Evolutionary conservation across 441 rosid genomes (phyloP).

Genomic region (Populus hybrid): DNA sequence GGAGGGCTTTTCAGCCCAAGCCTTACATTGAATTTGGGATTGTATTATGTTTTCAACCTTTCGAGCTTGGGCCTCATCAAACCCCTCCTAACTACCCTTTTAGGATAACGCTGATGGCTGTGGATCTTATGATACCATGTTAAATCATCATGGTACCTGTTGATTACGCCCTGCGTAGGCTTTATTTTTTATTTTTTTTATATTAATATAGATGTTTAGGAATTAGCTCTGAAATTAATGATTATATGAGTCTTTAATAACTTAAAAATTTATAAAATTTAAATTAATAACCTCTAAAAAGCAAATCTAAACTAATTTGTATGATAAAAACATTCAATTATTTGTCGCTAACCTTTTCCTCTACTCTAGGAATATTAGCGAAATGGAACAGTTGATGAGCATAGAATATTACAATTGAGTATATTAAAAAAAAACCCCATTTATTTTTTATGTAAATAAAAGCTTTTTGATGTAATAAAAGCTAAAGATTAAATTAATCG

Average conservation of each 20-base stretch:
- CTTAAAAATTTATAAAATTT: too few species aligned
- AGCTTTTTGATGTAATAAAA: too few species aligned
- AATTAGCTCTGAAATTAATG: rapidly evolving
- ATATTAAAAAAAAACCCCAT: neutral
- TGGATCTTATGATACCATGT: neutral
- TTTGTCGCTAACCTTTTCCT: neutral
- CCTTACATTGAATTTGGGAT: neutral
- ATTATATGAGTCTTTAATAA: rapidly evolving
- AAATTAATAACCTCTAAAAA: too few species aligned
- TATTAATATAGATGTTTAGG: too few species aligned
- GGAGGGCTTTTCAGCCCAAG: neutral
- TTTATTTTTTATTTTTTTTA: too few species aligned
- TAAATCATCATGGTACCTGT: too few species aligned
- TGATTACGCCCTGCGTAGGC: too few species aligned
- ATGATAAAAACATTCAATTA: too few species aligned
- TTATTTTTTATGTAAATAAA: too few species aligned
- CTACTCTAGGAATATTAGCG: neutral
- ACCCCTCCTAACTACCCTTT: neutral
- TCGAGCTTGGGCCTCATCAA: neutral
- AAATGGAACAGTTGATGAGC: neutral
- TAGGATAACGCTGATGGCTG: neutral
- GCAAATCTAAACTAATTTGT: too few species aligned
- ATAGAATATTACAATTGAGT: neutral
- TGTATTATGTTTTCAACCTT: neutral
- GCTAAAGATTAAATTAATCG: too few species aligned